phyloP scores from a whole-genome alignment of 2,329 filamentous ascomycete species.

The Penicillium rolfsii region DNA sequence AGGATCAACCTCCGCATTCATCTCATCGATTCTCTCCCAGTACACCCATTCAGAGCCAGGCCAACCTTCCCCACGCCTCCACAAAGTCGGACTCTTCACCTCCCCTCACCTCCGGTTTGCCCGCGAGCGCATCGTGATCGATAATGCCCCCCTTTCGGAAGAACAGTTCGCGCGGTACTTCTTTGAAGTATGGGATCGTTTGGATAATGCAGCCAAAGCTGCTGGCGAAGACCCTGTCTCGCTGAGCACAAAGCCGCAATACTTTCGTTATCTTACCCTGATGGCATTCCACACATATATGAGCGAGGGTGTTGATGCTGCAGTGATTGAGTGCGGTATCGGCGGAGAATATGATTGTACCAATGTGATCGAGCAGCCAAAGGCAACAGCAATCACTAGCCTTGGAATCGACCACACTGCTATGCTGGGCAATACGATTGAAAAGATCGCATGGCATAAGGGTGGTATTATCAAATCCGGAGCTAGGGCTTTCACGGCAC shows the following conservation, averaged over 20 bases:
- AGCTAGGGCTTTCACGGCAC: slow-evolving; percentile 65
- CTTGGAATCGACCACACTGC: slow-evolving; percentile 83
- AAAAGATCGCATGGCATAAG: slow-evolving; percentile 90
- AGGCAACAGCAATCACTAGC: slow-evolving; percentile 73
- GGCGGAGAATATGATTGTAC: slow-evolving; percentile 93
- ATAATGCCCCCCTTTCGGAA: slow-evolving; percentile 70
- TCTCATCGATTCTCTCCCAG: slow-evolving; percentile 75
- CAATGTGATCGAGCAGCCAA: slow-evolving; percentile 75
- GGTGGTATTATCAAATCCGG: slow-evolving; percentile 79
- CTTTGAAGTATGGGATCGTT: slow-evolving; percentile 78
- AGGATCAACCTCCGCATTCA: slow-evolving; percentile 82
- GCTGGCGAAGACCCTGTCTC: slow-evolving; percentile 57
- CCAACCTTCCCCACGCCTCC: slow-evolving; percentile 39
- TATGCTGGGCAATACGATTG: slow-evolving; percentile 77
- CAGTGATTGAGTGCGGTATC: slow-evolving; percentile 90
- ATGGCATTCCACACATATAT: slow-evolving; percentile 85
- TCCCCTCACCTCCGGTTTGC: slow-evolving; percentile 84
- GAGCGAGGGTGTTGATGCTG: slow-evolving; percentile 72
- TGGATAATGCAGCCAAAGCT: slow-evolving; percentile 58
- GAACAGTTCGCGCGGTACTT: slow-evolving; percentile 75
- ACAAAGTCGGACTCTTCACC: slow-evolving; percentile 77
- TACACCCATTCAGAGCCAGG: slow-evolving; percentile 49
- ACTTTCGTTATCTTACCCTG: slow-evolving; percentile 89
- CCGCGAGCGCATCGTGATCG: slow-evolving; percentile 80
- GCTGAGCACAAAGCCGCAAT: slow-evolving; percentile 74